Base-by-base conservation (phyloP, 2,329 filamentous ascomycete species). In the Pseudopyricularia javanii region DNA sequence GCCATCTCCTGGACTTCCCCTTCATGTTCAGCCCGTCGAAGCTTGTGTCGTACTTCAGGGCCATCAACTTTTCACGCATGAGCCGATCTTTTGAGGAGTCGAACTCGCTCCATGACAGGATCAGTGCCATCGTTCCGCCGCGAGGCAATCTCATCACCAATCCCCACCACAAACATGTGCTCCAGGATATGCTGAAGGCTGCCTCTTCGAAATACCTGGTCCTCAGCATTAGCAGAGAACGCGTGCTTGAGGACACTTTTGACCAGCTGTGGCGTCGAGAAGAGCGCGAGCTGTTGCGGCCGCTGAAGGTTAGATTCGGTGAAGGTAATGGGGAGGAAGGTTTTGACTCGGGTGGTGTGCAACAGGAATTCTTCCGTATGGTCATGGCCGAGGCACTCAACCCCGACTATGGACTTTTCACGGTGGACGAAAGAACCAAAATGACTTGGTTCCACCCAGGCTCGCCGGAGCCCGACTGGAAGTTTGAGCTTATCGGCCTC, bases 301-400 rank as follows among this genome's bases (percentile, higher is more conserved):
- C 93, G 1, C 70, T 98, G 33, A 95, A 95, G 61, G 85, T 98
- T 8, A 84, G 88, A 50, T 79, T 97, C 54, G 90, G 90, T 3
- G 85, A 89, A 63, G 83, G 88, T 33, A 75, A 76, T 52, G 88
- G 89, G 30, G 93, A 97, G 66, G 84, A 94, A 64, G 93, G 93
- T 0, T 81, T 94, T 33, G 93, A 98, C 65, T 89, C 91, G 49
- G 93, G 93, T 45, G 93, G 93, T 57, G 91, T 98, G 1, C 91
- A 96, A 60, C 91, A 95, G 64, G 93, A 98, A 58, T 97, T 95
- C 64, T 97, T 98, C 70, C 82, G 89, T 15, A 70, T 96, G 28
- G 82, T 88, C 17, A 83, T 96, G 59, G 80, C 81, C 1, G 85
- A 95, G 62, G 87, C 86, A 3, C 76, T 97, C 47, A 76, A 88